Evolutionary conservation across 805 yeast genomes (phyloP).

Genomic region (Torulaspora delbrueckii): DNA sequence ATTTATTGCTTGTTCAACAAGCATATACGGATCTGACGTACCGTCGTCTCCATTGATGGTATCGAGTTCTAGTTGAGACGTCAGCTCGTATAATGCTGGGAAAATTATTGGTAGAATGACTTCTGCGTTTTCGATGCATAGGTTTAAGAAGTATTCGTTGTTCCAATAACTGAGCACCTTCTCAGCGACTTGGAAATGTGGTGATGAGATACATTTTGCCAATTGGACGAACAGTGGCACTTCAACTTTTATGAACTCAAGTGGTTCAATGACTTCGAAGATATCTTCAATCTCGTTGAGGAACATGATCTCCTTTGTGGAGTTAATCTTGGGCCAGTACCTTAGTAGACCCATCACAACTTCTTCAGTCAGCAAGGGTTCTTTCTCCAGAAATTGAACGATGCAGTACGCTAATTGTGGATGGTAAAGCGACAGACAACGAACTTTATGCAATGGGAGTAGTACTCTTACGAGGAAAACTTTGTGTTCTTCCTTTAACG

Average conservation of each 20-base stretch:
- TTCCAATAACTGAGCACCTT: constrained; percentile 92
- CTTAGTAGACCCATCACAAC: constrained; percentile 90
- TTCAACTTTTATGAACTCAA: constrained; percentile 85
- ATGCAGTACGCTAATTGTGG: constrained; percentile 97
- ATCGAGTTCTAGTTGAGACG: constrained; percentile 41
- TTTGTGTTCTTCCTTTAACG: constrained; percentile 95
- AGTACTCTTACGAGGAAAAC: constrained; percentile 79
- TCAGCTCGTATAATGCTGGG: constrained; percentile 81
- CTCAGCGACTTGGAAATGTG: constrained; percentile 96
- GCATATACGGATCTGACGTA: constrained; percentile 34
- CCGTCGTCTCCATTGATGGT: constrained; percentile 28
- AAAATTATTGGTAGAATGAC: constrained; percentile 88
- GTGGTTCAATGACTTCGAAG: constrained; percentile 91
- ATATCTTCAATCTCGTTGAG: constrained; percentile 94
- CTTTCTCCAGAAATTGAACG: constrained; percentile 93
- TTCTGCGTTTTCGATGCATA: constrained; percentile 89
- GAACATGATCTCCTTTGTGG: constrained; percentile 94
- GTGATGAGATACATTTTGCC: constrained; percentile 87
- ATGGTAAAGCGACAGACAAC: constrained; percentile 83
- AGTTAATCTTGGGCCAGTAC: constrained; percentile 94
- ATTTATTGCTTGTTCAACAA: constrained; percentile 38
- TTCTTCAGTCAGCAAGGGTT: constrained; percentile 86
- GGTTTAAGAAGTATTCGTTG: constrained; percentile 84
- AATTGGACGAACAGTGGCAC: constrained; percentile 91
- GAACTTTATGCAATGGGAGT: constrained; percentile 88